A percentile compares a stretch with the other conserved stretches of the same genome.
Evolutionary conservation across 1,284 basidiomycete species (phyloP).

Genomic region (Marasmius tenuissimus): DNA sequence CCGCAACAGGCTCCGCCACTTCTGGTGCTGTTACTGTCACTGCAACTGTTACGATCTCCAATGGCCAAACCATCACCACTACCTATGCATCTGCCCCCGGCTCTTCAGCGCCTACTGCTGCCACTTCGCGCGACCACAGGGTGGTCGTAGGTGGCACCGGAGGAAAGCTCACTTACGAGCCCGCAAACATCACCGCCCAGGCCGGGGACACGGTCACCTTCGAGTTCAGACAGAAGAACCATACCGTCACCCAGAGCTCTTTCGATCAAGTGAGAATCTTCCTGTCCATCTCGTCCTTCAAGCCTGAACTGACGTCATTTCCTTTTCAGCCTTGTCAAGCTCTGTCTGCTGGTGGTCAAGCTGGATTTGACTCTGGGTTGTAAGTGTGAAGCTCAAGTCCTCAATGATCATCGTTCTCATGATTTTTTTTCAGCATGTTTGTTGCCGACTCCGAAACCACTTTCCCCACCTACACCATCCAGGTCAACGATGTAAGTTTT

Average conservation of each 20-base stretch:
- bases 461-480: conserved; percentile 55
- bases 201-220: conserved; percentile 63
- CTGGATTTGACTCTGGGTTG: conserved; percentile 66
- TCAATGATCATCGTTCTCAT: background rate
- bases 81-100: conserved; percentile 32
- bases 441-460: conserved; percentile 42
- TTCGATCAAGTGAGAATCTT: conserved; percentile 56
- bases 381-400: conserved; percentile 27
- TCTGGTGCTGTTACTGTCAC: conserved; percentile 29
- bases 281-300: conserved; percentile 27
- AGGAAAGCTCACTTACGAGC: conserved; percentile 43
- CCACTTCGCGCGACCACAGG: conserved; percentile 38
- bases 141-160: conserved; percentile 51
- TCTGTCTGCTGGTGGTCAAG: conserved; percentile 35
- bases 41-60: conserved; percentile 35
- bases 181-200: conserved; percentile 55
- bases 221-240: conserved; percentile 53
- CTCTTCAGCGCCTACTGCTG: conserved; percentile 30
- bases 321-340: conserved; percentile 7
- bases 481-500: conserved; percentile 53
- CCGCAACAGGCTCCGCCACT: conserved; percentile 18
- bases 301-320: background rate
- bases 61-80: conserved; percentile 25
- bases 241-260: conserved; percentile 55
- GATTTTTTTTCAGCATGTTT: conserved; percentile 39